Evolutionary conservation across 2,329 filamentous ascomycete genomes (phyloP).

Genomic region (Zelopaecilomyces penicillatus): DNA sequence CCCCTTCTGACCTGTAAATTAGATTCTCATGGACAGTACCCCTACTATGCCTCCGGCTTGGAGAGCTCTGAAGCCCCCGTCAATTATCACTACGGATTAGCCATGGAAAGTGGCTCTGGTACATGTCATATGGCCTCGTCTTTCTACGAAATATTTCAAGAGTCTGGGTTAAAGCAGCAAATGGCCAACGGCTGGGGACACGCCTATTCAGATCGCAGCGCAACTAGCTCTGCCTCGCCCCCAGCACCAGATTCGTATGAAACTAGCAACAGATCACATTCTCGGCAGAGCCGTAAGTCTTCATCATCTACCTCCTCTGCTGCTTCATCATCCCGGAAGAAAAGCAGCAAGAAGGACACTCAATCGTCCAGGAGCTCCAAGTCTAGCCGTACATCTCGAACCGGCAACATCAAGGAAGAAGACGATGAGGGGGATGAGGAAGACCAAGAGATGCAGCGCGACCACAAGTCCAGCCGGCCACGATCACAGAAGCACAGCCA

Average conservation of each 20-base stretch:
- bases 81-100: not conserved
- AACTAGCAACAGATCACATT: not conserved
- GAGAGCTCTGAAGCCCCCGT: not conserved
- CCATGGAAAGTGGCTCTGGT: slow-evolving; percentile 1
- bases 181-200: slow-evolving; percentile 6
- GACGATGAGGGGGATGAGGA: slow-evolving; percentile 1
- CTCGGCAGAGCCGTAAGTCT: not conserved
- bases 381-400: not conserved
- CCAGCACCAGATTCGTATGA: not conserved
- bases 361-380: not conserved
- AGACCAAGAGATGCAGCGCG: not conserved
- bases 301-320: not conserved
- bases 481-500: not conserved
- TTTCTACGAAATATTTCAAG: slow-evolving; percentile 7
- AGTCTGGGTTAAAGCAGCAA: slow-evolving; percentile 6
- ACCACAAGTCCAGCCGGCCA: not conserved
- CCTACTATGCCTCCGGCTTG: not conserved
- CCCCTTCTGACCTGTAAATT: not conserved
- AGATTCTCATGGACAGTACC: slow-evolving; percentile 1
- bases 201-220: not conserved
- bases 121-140: slow-evolving; percentile 7
- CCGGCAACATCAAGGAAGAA: slow-evolving; percentile 3
- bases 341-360: not conserved
- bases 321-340: not conserved
- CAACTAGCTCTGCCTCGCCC: slow-evolving; percentile 1